These are phyloP conservation scores for Dactylellina parvicollis DNA, from an alignment of 2,329 filamentous ascomycete genomes.

Conservation along the genomic window DNA sequence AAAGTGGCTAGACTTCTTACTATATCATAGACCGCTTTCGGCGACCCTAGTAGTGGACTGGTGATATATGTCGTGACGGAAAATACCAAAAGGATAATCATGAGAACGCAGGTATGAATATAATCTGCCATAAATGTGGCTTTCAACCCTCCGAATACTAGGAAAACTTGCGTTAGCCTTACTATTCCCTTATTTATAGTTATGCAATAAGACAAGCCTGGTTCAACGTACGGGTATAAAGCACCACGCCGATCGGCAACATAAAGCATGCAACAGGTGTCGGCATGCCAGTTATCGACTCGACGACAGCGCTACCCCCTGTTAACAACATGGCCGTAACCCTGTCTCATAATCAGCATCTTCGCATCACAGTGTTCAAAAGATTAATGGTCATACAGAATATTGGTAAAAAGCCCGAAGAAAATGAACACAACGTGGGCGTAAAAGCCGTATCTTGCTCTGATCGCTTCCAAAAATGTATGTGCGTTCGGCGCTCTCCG, in stretches of 20 bases:
- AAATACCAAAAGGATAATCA: slow-evolving; percentile 87
- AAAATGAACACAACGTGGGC: slow-evolving; percentile 82
- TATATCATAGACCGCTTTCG: slow-evolving; percentile 79
- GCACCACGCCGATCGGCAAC: slow-evolving; percentile 79
- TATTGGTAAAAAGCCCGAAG: slow-evolving; percentile 84
- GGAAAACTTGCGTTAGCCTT: too few species aligned
- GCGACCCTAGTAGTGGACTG: slow-evolving; percentile 76
- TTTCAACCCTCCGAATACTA: slow-evolving; percentile 55
- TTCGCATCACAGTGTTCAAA: not conserved
- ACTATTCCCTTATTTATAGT: too few species aligned
- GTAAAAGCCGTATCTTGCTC: slow-evolving; percentile 78
- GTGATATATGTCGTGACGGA: slow-evolving; percentile 83
- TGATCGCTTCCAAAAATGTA: slow-evolving; percentile 74
- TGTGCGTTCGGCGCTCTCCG: slow-evolving; percentile 86
- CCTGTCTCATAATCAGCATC: slow-evolving; percentile 18
- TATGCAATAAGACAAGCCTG: not conserved
- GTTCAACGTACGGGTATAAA: slow-evolving; percentile 71
- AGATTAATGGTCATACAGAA: slow-evolving; percentile 65
- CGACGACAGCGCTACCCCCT: slow-evolving; percentile 81
- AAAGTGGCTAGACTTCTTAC: not conserved
- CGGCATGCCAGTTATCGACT: slow-evolving; percentile 75
- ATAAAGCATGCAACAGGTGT: slow-evolving; percentile 85
- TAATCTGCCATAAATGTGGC: slow-evolving; percentile 87
- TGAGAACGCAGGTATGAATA: slow-evolving; percentile 81
- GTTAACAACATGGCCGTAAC: slow-evolving; percentile 90